These are phyloP conservation scores for Astrocystis sublimbata DNA, from an alignment of 495 filamentous ascomycete species.

Conservation along the genomic window DNA sequence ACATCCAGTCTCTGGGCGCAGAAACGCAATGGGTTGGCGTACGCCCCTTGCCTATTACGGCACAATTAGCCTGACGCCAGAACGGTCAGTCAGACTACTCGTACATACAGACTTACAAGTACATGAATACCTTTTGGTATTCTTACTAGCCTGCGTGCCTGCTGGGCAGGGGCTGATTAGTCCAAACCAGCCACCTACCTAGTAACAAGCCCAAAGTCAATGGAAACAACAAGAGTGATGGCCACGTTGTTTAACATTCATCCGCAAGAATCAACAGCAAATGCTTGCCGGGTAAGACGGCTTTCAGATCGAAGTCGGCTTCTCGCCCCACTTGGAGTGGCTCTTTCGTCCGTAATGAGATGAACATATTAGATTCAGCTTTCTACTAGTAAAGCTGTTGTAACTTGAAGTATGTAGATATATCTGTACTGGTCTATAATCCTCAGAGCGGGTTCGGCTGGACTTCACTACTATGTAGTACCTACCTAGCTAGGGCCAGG, in stretches of 20 bases:
- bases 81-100: too few species aligned
- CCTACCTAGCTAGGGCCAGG: neutral
- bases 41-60: conserved; percentile 5
- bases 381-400: neutral
- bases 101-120: too few species aligned
- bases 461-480: neutral
- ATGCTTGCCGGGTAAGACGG: neutral
- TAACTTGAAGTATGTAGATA: neutral
- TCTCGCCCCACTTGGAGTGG: too few species aligned
- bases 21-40: neutral
- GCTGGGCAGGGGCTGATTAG: neutral
- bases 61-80: neutral
- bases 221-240: neutral
- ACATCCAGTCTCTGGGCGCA: neutral
- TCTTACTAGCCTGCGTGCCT: neutral
- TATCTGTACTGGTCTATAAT: neutral
- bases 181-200: neutral
- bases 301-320: neutral
- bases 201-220: neutral
- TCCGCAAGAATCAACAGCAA: neutral
- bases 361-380: too few species aligned
- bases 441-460: neutral
- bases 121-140: too few species aligned
- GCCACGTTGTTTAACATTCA: neutral
- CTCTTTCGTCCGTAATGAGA: neutral